These are phyloP conservation scores for Diaporthe sp. DNA, from an alignment of 2,329 filamentous ascomycete genomes.

Conservation along the genomic window DNA sequence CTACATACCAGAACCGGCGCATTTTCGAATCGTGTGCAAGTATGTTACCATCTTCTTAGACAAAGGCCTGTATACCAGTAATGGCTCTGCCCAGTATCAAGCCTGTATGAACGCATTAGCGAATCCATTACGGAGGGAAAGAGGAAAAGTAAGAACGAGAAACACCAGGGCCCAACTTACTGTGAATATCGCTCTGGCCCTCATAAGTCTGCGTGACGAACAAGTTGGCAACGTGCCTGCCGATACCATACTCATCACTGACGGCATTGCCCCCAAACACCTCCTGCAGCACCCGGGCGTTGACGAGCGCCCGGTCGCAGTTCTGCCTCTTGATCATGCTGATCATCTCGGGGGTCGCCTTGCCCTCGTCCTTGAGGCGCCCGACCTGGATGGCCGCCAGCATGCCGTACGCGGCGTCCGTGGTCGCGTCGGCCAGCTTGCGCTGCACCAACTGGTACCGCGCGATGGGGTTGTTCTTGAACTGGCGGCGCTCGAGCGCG, in stretches of 20 bases:
- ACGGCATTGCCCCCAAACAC: conserved; percentile 98
- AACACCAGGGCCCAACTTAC: conserved; percentile 66
- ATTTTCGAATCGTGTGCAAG: neutral
- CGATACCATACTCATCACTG: conserved; percentile 96
- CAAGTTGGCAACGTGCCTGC: conserved; percentile 93
- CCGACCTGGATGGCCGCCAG: conserved; percentile 92
- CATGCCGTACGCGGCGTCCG: conserved; percentile 92
- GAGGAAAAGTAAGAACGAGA: conserved; percentile 26
- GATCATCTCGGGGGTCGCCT: conserved; percentile 94
- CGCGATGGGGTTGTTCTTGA: conserved; percentile 94
- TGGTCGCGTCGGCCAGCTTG: conserved; percentile 93
- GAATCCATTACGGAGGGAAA: conserved; percentile 31
- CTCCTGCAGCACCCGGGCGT: conserved; percentile 88
- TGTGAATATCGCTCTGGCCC: conserved; percentile 97
- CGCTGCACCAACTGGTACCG: conserved; percentile 98
- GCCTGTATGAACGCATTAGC: conserved; percentile 60
- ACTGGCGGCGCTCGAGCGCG: conserved; percentile 93
- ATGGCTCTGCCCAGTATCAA: conserved; percentile 77
- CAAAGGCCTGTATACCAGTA: conserved; percentile 85
- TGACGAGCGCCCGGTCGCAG: conserved; percentile 88
- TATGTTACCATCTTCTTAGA: conserved; percentile 55
- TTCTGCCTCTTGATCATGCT: conserved; percentile 97
- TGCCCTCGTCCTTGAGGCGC: conserved; percentile 91
- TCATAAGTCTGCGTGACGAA: conserved; percentile 99
- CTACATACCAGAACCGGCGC: neutral